These are phyloP conservation scores for Beauveria scarabaeidicola DNA, from an alignment of 2,329 filamentous ascomycete genomes.

Conservation along the genomic window DNA sequence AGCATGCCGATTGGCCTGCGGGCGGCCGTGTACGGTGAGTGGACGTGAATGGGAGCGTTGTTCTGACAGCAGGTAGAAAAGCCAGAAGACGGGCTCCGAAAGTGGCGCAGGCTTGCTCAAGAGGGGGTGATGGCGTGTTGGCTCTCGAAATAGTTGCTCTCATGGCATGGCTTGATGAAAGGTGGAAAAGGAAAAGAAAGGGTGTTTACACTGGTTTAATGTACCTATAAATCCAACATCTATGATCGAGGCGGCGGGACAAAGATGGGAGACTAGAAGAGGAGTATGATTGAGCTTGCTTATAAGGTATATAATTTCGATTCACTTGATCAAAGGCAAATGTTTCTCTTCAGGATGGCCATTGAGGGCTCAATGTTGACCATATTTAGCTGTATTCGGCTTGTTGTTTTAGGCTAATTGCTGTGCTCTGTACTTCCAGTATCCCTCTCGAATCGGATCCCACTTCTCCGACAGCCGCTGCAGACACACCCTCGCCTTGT, in stretches of 20 bases:
- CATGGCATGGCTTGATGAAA: too few relatives aligned
- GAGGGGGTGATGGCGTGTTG: too few relatives aligned
- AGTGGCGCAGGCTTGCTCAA: too few relatives aligned
- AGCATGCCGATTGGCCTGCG: background rate
- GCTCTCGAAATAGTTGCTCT: background rate
- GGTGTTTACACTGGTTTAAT: too few relatives aligned
- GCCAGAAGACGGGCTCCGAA: background rate
- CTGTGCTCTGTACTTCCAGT: constrained; percentile 63
- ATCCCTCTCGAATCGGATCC: constrained; percentile 84
- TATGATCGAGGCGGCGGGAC: too few relatives aligned
- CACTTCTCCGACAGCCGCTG: constrained; percentile 72
- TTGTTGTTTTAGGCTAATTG: constrained; percentile 15
- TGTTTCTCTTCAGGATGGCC: too few relatives aligned
- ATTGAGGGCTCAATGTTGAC: too few relatives aligned
- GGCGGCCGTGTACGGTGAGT: background rate
- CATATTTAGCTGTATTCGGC: too few relatives aligned
- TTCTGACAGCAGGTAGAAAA: background rate
- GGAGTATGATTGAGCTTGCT: background rate
- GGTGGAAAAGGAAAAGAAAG: too few relatives aligned
- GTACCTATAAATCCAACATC: too few relatives aligned
- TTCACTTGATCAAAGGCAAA: too few relatives aligned
- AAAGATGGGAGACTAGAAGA: background rate
- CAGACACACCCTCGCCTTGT: constrained; percentile 61
- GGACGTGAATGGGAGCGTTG: background rate
- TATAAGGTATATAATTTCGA: background rate